phyloP scores from a whole-genome alignment of 768 basidiomycete species.

The Rhodotorula babjevae region DNA sequence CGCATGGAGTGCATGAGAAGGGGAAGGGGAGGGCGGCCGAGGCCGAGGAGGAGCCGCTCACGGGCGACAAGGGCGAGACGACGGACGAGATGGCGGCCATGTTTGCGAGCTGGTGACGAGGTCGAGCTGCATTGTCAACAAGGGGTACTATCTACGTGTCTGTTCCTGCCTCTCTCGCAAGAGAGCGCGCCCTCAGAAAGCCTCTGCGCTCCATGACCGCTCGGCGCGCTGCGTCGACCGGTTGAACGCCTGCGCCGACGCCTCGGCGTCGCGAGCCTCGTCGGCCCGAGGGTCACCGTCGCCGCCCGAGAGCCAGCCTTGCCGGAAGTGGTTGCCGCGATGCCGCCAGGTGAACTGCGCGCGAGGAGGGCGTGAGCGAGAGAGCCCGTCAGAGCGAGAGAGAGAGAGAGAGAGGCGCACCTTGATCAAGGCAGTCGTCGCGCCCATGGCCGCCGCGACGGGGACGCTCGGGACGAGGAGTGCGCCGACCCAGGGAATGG shows the following conservation, averaged over 20 bases:
- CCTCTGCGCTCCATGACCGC: constrained; percentile 10
- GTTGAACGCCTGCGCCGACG: constrained; percentile 1
- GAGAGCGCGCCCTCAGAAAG: constrained; percentile 7
- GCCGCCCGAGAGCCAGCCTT: constrained; percentile 18
- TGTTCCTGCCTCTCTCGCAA: background rate
- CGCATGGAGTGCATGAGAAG: background rate
- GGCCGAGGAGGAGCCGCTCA: background rate
- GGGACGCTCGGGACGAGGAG: constrained; percentile 22
- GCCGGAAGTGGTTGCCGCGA: constrained; percentile 30
- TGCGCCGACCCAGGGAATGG: constrained; percentile 28
- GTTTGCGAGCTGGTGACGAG: background rate
- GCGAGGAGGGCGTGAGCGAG: no score
- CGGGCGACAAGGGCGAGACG: constrained; percentile 5
- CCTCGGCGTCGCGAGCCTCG: constrained; percentile 23
- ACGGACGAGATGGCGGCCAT: background rate
- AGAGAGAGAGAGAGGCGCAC: background rate
- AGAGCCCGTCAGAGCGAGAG: no score
- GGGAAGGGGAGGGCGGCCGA: background rate
- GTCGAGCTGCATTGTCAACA: background rate
- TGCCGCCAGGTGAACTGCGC: constrained; percentile 30
- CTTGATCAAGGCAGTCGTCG: constrained; percentile 26
- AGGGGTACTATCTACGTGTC: background rate
- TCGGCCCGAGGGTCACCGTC: constrained; percentile 26
- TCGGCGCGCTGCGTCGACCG: background rate
- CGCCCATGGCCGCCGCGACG: constrained; percentile 24